Conservation (phyloP, 1,139 yeast genomes). For the Candida sanyaensis region DNA sequence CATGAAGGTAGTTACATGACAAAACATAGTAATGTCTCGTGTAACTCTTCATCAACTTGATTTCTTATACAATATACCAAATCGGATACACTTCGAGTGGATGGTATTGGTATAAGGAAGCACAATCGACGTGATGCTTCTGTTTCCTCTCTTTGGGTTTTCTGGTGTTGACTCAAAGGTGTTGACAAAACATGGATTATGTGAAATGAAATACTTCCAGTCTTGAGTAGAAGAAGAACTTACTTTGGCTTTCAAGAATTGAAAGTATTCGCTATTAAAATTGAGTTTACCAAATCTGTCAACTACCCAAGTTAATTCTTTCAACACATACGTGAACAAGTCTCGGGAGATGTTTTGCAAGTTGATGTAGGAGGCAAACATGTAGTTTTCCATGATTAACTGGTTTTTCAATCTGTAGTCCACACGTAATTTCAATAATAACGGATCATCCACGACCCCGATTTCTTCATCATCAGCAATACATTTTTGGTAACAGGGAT, state of each 20-base stretch:
- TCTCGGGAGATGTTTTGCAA: slow-evolving; percentile 48
- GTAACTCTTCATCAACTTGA: slow-evolving; percentile 44
- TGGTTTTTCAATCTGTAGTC: slow-evolving; percentile 47
- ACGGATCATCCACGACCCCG: slow-evolving; percentile 42
- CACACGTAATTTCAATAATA: slow-evolving; percentile 40
- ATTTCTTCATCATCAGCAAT: slow-evolving; percentile 25
- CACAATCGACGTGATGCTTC: slow-evolving; percentile 30
- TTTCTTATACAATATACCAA: slow-evolving; percentile 45
- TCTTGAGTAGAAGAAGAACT: slow-evolving; percentile 26
- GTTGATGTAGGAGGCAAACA: slow-evolving; percentile 46
- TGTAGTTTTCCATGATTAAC: slow-evolving; percentile 44
- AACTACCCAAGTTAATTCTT: slow-evolving; percentile 35
- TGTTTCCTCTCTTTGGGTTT: slow-evolving; percentile 30
- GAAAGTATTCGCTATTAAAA: slow-evolving; percentile 16
- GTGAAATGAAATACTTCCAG: slow-evolving; percentile 43
- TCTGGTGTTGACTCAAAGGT: slow-evolving; percentile 26
- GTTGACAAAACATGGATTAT: slow-evolving; percentile 40
- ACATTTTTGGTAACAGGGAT: slow-evolving; percentile 28
- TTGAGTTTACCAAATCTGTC: slow-evolving; percentile 38
- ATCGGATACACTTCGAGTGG: slow-evolving; percentile 47
- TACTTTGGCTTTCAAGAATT: slow-evolving; percentile 23
- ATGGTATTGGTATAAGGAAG: slow-evolving; percentile 41
- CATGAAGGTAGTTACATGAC: slow-evolving; percentile 49
- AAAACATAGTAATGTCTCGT: slow-evolving; percentile 40
- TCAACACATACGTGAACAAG: slow-evolving; percentile 38